Evolutionary conservation across 345 rosid species (phyloP).

Genomic region (Nephelium lappaceum): DNA sequence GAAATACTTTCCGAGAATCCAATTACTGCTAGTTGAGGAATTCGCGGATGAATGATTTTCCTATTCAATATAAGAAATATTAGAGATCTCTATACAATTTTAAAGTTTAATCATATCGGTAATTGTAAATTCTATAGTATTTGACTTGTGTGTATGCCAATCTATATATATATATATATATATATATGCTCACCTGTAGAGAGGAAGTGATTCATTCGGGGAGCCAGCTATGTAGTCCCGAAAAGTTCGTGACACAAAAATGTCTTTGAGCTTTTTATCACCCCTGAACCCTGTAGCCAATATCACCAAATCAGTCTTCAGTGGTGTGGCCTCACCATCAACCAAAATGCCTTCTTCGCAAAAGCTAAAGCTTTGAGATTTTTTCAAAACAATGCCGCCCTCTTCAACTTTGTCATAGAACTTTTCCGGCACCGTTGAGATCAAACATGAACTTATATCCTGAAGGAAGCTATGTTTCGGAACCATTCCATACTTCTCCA

Average conservation of each 20-base stretch:
- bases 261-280: constrained; percentile 37
- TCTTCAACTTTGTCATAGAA: constrained; percentile 45
- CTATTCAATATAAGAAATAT: background rate
- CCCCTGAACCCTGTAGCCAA: constrained; percentile 48
- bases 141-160: too few species aligned
- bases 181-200: constrained; percentile 38
- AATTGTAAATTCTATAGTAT: too few species aligned
- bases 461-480: constrained; percentile 46
- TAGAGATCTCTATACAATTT: too few species aligned
- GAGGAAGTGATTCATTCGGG: constrained; percentile 31
- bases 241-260: constrained; percentile 34
- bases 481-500: constrained; percentile 46
- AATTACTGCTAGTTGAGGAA: constrained; percentile 47
- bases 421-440: constrained; percentile 34
- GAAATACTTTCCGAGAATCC: constrained; percentile 43
- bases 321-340: constrained; percentile 22
- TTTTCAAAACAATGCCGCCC: constrained; percentile 45
- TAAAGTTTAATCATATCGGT: too few species aligned
- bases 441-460: constrained; percentile 34
- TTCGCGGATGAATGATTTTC: constrained; percentile 40
- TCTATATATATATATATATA: too few species aligned
- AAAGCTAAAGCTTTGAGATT: constrained; percentile 35
- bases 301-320: constrained; percentile 39
- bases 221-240: constrained; percentile 33
- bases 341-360: constrained; percentile 32